Percentiles rank a stretch among this genome's conserved stretches.
Conservation (phyloP, 139 green algal species). For the Raphidocelis subcapitata region DNA sequence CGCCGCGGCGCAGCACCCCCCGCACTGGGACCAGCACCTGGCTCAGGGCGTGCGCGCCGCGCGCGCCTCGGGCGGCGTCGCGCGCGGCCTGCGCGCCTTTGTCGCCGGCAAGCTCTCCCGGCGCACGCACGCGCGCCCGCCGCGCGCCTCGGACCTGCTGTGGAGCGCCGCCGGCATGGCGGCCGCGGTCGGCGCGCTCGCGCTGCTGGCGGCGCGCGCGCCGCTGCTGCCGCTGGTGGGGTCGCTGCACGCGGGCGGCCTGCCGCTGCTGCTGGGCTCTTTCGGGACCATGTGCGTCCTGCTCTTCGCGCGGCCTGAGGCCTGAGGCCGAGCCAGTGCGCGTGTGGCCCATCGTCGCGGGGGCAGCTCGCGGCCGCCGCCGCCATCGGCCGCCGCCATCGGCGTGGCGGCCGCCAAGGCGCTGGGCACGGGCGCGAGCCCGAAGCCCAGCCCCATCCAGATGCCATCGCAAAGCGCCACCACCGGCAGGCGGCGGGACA, state of each 20-base stretch:
- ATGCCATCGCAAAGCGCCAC: slow-evolving; percentile 24
- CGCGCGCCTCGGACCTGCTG: slow-evolving; percentile 32
- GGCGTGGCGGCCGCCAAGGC: too few relatives aligned
- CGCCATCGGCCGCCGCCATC: too few relatives aligned
- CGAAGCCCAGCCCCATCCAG: slow-evolving; percentile 30
- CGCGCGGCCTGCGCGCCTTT: not conserved
- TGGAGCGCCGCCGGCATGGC: slow-evolving; percentile 36
- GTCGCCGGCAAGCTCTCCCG: slow-evolving; percentile 9
- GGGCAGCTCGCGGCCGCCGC: slow-evolving; percentile 23
- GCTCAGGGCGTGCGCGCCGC: not conserved
- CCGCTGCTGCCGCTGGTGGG: slow-evolving; percentile 32
- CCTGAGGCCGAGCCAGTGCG: slow-evolving; percentile 41
- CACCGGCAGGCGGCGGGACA: slow-evolving; percentile 2
- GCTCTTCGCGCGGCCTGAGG: slow-evolving; percentile 43
- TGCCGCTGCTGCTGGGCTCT: slow-evolving; percentile 43
- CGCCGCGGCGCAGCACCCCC: not conserved
- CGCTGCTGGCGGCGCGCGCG: slow-evolving; percentile 15
- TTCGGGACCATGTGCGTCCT: slow-evolving; percentile 52
- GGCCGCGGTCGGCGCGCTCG: slow-evolving; percentile 17
- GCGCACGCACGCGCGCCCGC: slow-evolving; percentile 13
- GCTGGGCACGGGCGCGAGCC: not conserved
- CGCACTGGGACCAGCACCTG: slow-evolving; percentile 34
- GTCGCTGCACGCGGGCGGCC: slow-evolving; percentile 35
- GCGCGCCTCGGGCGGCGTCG: not conserved
- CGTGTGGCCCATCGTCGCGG: slow-evolving; percentile 44